A percentile compares a stretch with the other conserved stretches of the same genome.
Evolutionary conservation across 106 monocot species (phyloP).

Genomic region (Allium fistulosum): DNA sequence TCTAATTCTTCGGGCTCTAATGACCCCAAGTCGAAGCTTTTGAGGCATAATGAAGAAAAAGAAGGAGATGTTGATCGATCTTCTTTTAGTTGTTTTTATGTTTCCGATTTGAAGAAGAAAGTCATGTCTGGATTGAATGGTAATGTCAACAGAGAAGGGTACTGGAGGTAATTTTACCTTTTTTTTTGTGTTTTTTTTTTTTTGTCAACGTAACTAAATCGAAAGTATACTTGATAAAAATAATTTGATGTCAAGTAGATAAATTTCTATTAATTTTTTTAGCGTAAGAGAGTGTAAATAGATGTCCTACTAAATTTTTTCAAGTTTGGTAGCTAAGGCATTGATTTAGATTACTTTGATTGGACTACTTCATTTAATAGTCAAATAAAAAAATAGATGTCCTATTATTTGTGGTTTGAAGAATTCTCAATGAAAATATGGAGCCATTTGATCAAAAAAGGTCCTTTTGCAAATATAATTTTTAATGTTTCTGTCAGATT

Average conservation of each 20-base stretch:
- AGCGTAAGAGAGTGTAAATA: background rate
- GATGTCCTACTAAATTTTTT: too few relatives aligned
- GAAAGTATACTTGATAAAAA: too few relatives aligned
- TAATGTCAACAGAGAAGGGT: constrained; percentile 33
- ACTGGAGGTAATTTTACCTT: constrained; percentile 68
- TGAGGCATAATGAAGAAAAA: constrained; percentile 10
- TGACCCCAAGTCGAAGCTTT: constrained; percentile 19
- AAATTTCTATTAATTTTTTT: background rate
- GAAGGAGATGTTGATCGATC: constrained; percentile 4
- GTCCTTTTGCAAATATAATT: too few relatives aligned
- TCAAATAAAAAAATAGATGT: too few relatives aligned
- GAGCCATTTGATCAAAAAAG: too few relatives aligned
- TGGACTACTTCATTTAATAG: too few relatives aligned
- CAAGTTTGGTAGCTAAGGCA: too few relatives aligned
- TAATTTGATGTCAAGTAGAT: too few relatives aligned
- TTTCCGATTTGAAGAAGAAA: constrained; percentile 60
- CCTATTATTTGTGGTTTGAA: too few relatives aligned
- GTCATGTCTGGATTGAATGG: constrained; percentile 49
- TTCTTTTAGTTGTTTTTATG: constrained; percentile 58
- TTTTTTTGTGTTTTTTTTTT: background rate
- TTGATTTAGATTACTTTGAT: too few relatives aligned
- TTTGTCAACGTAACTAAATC: background rate
- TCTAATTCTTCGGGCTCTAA: constrained; percentile 19
- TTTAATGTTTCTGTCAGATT: too few relatives aligned
- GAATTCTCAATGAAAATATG: background rate